Conservation (phyloP, 768 basidiomycete species). For the Leccinum imitatum region DNA sequence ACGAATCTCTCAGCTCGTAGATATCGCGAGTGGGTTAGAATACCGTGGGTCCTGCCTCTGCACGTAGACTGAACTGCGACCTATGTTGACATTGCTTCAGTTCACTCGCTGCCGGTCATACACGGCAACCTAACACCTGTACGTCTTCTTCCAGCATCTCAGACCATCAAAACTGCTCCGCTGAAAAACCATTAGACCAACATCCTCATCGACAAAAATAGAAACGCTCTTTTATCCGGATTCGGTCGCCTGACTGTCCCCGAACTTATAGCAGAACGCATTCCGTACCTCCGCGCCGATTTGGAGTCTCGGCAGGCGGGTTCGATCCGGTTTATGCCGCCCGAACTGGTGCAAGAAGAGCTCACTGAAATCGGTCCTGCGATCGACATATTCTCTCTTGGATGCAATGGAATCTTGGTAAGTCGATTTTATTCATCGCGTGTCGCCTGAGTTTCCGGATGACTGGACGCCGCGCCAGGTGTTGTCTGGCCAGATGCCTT, state of each 20-base stretch:
- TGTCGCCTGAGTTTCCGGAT: not conserved
- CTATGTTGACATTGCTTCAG: not conserved
- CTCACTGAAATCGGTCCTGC: not conserved
- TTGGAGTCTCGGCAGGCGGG: slow-evolving; percentile 10
- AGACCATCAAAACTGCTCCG: not conserved
- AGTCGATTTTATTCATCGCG: not conserved
- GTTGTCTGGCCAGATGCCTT: slow-evolving; percentile 13
- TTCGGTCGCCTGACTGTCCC: slow-evolving; percentile 16
- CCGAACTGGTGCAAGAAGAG: slow-evolving; percentile 10
- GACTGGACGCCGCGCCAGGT: slow-evolving; percentile 2
- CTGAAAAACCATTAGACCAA: slow-evolving; percentile 8
- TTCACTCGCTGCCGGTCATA: slow-evolving; percentile 17
- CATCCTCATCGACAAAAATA: slow-evolving; percentile 15
- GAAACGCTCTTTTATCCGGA: slow-evolving; percentile 9
- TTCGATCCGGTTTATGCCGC: slow-evolving; percentile 17
- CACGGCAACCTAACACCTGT: slow-evolving; percentile 17
- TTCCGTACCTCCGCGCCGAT: slow-evolving; percentile 13
- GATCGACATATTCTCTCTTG: slow-evolving; percentile 14
- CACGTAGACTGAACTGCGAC: not conserved
- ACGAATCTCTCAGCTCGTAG: slow-evolving; percentile 7
- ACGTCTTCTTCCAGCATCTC: not conserved
- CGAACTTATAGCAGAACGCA: slow-evolving; percentile 11
- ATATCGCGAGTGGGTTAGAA: slow-evolving; percentile 18
- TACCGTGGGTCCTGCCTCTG: slow-evolving; percentile 7
- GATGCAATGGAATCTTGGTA: slow-evolving; percentile 15